phyloP scores from a whole-genome alignment of 1,139 yeast genomes.

The Sugiyamaella pinicola region DNA sequence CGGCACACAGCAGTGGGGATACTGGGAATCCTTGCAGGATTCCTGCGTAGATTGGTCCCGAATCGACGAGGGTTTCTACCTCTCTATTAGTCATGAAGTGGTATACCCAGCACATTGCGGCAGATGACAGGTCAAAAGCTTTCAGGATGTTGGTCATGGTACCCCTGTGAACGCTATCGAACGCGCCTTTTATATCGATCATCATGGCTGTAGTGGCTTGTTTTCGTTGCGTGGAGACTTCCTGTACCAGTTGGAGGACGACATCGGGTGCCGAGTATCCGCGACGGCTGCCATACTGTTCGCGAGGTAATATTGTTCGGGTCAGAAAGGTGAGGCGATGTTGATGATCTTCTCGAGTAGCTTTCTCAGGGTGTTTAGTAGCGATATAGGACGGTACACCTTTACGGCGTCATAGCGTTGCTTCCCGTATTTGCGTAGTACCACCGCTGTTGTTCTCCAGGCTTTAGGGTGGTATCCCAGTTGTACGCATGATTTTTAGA shows the following conservation, averaged over 20 bases:
- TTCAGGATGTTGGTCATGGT: background rate
- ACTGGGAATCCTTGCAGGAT: background rate
- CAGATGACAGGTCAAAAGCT: background rate
- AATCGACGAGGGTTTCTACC: background rate
- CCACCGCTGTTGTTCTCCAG: background rate
- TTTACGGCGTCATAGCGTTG: background rate
- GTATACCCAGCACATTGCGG: background rate
- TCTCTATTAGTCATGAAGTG: background rate
- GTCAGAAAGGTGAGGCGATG: background rate
- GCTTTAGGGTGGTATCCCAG: too few species aligned
- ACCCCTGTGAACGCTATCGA: conserved; percentile 4
- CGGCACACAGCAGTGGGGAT: background rate
- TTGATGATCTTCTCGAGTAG: background rate
- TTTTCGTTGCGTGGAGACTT: background rate
- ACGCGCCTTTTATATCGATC: conserved; percentile 1
- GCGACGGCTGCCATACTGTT: conserved; percentile 2
- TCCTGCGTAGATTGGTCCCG: background rate
- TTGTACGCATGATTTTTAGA: too few species aligned
- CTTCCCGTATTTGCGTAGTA: background rate
- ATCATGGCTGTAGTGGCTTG: background rate
- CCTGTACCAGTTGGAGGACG: background rate
- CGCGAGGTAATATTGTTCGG: background rate
- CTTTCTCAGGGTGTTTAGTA: background rate
- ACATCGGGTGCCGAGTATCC: conserved; percentile 2
- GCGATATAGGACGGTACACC: background rate